These are phyloP conservation scores for Ceratocystis papillata DNA, from an alignment of 2,329 filamentous ascomycete species.

Conservation along the genomic window DNA sequence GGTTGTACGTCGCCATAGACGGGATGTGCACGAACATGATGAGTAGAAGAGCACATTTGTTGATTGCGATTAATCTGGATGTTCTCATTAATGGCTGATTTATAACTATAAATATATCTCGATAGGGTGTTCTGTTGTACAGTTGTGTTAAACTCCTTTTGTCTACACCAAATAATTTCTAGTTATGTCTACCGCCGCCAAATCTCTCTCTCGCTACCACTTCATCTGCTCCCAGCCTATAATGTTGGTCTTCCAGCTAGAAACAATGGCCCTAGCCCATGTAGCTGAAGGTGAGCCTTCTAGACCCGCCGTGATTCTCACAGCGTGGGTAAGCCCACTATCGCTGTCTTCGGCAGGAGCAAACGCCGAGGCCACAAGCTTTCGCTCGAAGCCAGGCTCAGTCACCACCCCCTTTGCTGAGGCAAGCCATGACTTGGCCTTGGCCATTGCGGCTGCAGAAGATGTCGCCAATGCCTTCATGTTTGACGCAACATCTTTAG, in stretches of 20 bases:
- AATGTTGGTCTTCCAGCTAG: conserved; percentile 28
- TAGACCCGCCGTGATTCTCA: conserved; percentile 56
- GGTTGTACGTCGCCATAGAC: conserved; percentile 32
- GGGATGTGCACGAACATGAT: conserved; percentile 17
- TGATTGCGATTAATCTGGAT: not conserved
- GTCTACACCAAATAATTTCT: not conserved
- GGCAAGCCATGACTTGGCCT: conserved; percentile 30
- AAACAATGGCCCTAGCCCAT: conserved; percentile 26
- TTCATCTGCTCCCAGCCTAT: conserved; percentile 28
- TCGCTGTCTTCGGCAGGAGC: conserved; percentile 55
- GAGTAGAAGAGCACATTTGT: conserved; percentile 12
- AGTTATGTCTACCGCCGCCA: conserved; percentile 25
- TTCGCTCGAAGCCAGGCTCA: conserved; percentile 28
- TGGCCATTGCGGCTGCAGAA: conserved; percentile 30
- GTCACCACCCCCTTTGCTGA: conserved; percentile 30
- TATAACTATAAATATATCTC: conserved; percentile 7
- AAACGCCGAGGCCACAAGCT: conserved; percentile 35
- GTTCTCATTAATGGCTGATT: not conserved
- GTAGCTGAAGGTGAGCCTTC: conserved; percentile 68
- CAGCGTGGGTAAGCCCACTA: conserved; percentile 66
- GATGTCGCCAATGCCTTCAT: conserved; percentile 31
- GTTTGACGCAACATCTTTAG: conserved; percentile 32
- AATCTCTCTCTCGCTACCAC: conserved; percentile 23
- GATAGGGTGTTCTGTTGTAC: not conserved
- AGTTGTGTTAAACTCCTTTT: not conserved